phyloP scores from a whole-genome alignment of 768 basidiomycete genomes.

The Naganishia vaughanmartiniae region DNA sequence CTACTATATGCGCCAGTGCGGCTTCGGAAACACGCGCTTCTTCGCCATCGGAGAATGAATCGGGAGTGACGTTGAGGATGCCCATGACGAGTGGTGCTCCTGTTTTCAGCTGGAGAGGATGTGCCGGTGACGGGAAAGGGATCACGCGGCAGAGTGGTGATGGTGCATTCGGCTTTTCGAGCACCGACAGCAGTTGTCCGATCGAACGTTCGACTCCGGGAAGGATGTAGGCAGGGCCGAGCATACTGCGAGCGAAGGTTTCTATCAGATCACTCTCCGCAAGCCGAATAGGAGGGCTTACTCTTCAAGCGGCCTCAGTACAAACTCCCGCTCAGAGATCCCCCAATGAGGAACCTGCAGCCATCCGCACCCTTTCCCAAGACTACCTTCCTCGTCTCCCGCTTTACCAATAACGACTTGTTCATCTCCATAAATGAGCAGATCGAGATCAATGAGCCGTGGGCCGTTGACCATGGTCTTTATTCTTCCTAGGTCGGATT shows the following conservation, averaged over 20 bases:
- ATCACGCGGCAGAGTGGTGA: slow-evolving; percentile 43
- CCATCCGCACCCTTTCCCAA: slow-evolving; percentile 55
- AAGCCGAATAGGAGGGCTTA: slow-evolving; percentile 54
- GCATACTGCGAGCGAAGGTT: not conserved
- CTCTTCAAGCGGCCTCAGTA: slow-evolving; percentile 83
- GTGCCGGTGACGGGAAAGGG: slow-evolving; percentile 37
- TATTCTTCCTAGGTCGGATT: slow-evolving; percentile 70
- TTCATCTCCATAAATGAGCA: slow-evolving; percentile 68
- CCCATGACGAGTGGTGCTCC: slow-evolving; percentile 72
- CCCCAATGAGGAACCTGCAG: slow-evolving; percentile 82
- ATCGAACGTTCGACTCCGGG: slow-evolving; percentile 60
- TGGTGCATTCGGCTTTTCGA: slow-evolving; percentile 21
- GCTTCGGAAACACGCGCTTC: slow-evolving; percentile 58
- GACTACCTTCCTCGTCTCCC: slow-evolving; percentile 54
- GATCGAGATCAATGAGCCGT: slow-evolving; percentile 82
- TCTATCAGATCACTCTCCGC: not conserved
- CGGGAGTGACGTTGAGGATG: slow-evolving; percentile 87
- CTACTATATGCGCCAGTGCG: slow-evolving; percentile 57
- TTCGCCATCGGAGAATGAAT: slow-evolving; percentile 91
- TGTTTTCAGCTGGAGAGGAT: slow-evolving; percentile 34
- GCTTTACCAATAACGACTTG: slow-evolving; percentile 61
- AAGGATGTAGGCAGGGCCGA: slow-evolving; percentile 54
- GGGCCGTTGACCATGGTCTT: slow-evolving; percentile 81
- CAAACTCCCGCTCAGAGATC: slow-evolving; percentile 83
- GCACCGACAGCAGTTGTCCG: slow-evolving; percentile 37